Evolutionary conservation across 805 yeast species (phyloP).

Genomic region (Pichia phayaonensis): DNA sequence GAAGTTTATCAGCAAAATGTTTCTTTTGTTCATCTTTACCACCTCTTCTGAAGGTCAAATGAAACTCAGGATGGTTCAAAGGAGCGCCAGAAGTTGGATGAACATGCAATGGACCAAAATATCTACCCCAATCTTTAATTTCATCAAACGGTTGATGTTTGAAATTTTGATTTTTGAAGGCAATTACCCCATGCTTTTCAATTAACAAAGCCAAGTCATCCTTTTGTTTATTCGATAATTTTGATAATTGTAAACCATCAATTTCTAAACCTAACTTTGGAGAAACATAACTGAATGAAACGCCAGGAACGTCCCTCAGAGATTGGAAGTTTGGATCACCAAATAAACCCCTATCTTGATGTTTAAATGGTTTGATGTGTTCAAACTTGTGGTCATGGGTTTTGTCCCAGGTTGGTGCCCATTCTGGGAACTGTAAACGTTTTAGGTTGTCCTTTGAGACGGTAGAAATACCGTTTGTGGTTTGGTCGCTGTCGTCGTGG

Average conservation of each 20-base stretch:
- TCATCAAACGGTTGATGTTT: constrained; percentile 46
- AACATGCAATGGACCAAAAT: constrained; percentile 65
- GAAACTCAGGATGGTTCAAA: constrained; percentile 49
- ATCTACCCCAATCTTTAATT: constrained; percentile 44
- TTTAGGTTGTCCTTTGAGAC: constrained; percentile 8
- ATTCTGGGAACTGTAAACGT: constrained; percentile 9
- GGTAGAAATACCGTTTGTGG: constrained; percentile 8
- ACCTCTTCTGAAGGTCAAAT: constrained; percentile 48
- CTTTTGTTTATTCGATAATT: constrained; percentile 44
- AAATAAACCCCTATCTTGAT: constrained; percentile 53
- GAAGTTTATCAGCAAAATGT: constrained; percentile 29
- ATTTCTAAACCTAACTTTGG: constrained; percentile 70
- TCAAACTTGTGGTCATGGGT: constrained; percentile 9
- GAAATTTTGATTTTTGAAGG: constrained; percentile 61
- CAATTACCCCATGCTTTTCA: constrained; percentile 66
- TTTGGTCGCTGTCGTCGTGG: constrained; percentile 10
- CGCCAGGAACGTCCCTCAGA: constrained; percentile 32
- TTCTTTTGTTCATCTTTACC: constrained; percentile 31
- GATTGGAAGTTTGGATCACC: constrained; percentile 54
- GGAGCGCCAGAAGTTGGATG: constrained; percentile 76
- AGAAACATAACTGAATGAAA: constrained; percentile 37
- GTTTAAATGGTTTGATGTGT: constrained; percentile 48
- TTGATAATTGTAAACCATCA: constrained; percentile 50
- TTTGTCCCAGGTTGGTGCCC: constrained; percentile 16
- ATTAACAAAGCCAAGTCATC: constrained; percentile 64